phyloP scores from a whole-genome alignment of 2,329 filamentous ascomycete species.

The Colletotrichum sp. region DNA sequence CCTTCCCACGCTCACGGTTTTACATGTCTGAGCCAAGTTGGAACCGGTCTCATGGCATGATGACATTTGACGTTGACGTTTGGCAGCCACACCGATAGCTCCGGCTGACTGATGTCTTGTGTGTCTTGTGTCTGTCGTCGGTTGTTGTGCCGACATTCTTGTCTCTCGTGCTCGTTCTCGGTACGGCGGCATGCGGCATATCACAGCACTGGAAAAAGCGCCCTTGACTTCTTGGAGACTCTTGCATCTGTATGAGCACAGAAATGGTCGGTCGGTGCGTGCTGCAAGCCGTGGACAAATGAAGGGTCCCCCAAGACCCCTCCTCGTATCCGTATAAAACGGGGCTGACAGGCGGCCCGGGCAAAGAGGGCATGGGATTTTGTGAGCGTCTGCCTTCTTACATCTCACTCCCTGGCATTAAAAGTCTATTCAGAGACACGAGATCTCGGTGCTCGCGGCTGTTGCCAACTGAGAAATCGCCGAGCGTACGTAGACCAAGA shows the following conservation, averaged over 20 bases:
- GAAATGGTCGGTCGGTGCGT: background rate
- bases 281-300: background rate
- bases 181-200: background rate
- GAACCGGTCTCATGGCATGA: constrained; percentile 1
- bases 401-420: background rate
- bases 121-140: background rate
- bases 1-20: background rate
- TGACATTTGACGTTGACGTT: background rate
- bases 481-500: background rate
- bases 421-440: constrained; percentile 3
- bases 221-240: background rate
- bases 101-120: background rate
- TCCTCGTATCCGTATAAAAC: constrained; percentile 19
- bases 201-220: background rate
- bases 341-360: constrained; percentile 11
- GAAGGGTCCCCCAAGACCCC: constrained; percentile 2
- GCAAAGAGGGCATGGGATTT: background rate
- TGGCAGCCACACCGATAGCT: background rate
- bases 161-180: background rate
- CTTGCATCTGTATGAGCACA: background rate
- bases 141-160: background rate
- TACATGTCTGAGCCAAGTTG: background rate
- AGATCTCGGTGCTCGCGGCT: background rate
- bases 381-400: background rate
- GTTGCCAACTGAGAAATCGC: background rate